Conservation (phyloP, 805 yeast genomes). For the Ogataea neopini region DNA sequence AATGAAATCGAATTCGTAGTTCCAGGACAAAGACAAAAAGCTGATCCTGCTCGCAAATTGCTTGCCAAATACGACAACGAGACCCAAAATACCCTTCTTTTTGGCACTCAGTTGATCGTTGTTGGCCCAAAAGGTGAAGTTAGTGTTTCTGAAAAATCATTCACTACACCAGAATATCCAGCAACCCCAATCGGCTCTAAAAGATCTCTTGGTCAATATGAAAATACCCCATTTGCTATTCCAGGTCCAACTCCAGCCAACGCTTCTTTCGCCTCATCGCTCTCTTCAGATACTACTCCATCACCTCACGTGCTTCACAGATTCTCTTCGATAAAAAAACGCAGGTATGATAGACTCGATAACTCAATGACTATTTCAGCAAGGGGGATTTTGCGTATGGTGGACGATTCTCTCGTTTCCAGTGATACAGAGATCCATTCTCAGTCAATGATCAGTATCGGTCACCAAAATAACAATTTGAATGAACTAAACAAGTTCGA, state of each 20-base stretch:
- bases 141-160: background rate
- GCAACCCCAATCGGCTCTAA: slow-evolving; percentile 21
- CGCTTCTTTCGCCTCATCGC: background rate
- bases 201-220: slow-evolving; percentile 17
- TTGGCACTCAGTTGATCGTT: slow-evolving; percentile 12
- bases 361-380: slow-evolving; percentile 40
- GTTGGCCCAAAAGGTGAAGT: slow-evolving; percentile 11
- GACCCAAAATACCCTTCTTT: slow-evolving; percentile 8
- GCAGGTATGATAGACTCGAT: slow-evolving; percentile 34
- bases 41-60: slow-evolving; percentile 16
- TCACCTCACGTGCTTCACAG: slow-evolving; percentile 19
- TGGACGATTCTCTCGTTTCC: slow-evolving; percentile 40
- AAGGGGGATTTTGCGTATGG: slow-evolving; percentile 39
- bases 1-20: background rate
- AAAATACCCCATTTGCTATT: slow-evolving; percentile 13
- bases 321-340: slow-evolving; percentile 20
- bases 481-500: slow-evolving; percentile 8
- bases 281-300: slow-evolving; percentile 12
- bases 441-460: slow-evolving; percentile 17
- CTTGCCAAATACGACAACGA: slow-evolving; percentile 10
- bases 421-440: slow-evolving; percentile 37
- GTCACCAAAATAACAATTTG: slow-evolving; percentile 1
- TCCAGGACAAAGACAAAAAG: background rate
- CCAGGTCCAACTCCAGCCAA: background rate
- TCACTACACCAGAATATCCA: background rate